Conservation (phyloP, 164 flowering plant genomes). For the Aristolochia contorta region DNA sequence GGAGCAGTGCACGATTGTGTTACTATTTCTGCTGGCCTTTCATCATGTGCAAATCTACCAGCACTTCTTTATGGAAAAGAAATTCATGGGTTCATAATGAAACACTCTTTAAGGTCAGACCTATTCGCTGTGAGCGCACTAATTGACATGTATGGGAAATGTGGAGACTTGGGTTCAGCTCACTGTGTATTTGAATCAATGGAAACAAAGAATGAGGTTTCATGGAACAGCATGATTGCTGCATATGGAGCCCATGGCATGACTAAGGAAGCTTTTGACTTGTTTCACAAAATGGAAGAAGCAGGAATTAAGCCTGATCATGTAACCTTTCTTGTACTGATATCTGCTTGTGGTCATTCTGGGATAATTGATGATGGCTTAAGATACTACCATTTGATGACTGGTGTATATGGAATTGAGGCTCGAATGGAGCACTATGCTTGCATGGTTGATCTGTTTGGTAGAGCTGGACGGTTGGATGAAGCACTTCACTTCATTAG, state of each 20-base stretch:
- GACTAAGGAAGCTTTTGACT: conserved; percentile 31
- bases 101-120: conserved; percentile 34
- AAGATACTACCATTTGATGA: conserved; percentile 42
- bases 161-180: conserved; percentile 51
- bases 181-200: conserved; percentile 55
- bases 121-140: conserved; percentile 49
- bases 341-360: conserved; percentile 77
- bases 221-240: conserved; percentile 87
- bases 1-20: conserved; percentile 44
- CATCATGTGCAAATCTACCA: conserved; percentile 64
- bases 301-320: conserved; percentile 60
- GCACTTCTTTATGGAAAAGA: conserved; percentile 60
- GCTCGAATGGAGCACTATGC: conserved; percentile 82
- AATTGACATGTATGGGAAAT: conserved; percentile 77
- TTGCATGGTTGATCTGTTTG: conserved; percentile 75
- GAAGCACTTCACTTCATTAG: conserved; percentile 51
- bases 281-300: conserved; percentile 47
- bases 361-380: conserved; percentile 65
- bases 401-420: conserved; percentile 32
- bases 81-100: conserved; percentile 58
- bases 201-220: conserved; percentile 54
- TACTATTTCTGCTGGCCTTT: conserved; percentile 67
- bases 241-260: conserved; percentile 74
- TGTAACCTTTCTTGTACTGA: conserved; percentile 65
- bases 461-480: conserved; percentile 56